Evolutionary conservation across 78 protist genomes (phyloP).

Genomic region (Cavenderia fasciculata): DNA sequence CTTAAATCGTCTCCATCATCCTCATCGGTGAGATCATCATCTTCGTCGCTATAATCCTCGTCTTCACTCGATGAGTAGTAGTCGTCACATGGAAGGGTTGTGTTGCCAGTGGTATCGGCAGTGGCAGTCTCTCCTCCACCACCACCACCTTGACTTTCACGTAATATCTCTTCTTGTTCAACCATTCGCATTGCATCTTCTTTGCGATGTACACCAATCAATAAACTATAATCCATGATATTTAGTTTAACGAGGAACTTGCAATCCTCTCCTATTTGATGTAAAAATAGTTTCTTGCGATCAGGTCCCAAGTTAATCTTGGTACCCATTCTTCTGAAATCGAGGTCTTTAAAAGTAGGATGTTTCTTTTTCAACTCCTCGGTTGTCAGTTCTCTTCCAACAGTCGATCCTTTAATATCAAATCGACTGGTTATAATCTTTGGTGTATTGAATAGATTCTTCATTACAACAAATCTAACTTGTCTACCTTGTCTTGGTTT

Average conservation of each 20-base stretch:
- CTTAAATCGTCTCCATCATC: neutral
- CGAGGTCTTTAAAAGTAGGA: constrained; percentile 79
- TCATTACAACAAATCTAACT: constrained; percentile 93
- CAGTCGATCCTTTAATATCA: constrained; percentile 92
- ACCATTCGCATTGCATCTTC: neutral
- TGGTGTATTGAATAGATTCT: constrained; percentile 88
- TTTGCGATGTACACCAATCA: constrained; percentile 63
- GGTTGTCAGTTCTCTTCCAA: constrained; percentile 51
- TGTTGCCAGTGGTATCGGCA: neutral
- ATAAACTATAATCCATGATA: constrained; percentile 88
- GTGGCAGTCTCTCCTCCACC: neutral
- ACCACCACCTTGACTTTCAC: neutral
- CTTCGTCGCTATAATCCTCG: constrained; percentile 11
- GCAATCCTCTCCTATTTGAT: constrained; percentile 76
- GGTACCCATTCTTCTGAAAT: constrained; percentile 49
- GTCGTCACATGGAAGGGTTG: neutral
- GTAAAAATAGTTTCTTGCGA: constrained; percentile 57
- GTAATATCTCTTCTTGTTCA: neutral
- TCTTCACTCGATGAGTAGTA: constrained; percentile 37
- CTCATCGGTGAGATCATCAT: neutral
- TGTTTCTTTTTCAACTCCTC: constrained; percentile 55
- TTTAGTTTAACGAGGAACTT: constrained; percentile 73
- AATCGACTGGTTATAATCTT: constrained; percentile 80
- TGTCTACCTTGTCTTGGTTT: constrained; percentile 75
- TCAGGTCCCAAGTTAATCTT: constrained; percentile 57